phyloP scores from a whole-genome alignment of 2,329 filamentous ascomycete species.

The Penicillium sp. region DNA sequence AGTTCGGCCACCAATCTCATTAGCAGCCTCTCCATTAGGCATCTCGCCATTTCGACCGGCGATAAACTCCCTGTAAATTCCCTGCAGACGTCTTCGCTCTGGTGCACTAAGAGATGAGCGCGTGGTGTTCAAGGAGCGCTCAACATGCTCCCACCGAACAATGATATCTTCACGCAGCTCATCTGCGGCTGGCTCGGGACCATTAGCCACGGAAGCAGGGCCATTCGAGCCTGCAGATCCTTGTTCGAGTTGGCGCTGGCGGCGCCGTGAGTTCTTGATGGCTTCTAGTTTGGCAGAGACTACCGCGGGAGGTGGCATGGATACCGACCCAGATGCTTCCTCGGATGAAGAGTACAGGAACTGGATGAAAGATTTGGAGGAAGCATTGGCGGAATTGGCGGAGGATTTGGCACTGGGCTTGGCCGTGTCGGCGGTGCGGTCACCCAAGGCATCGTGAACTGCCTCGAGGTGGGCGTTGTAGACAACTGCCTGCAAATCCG shows the following conservation, averaged over 20 bases:
- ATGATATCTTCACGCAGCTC: conserved; percentile 66
- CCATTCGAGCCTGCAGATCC: conserved; percentile 20
- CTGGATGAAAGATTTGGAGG: conserved; percentile 64
- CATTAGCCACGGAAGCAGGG: conserved; percentile 18
- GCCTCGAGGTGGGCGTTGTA: conserved; percentile 97
- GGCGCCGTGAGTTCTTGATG: conserved; percentile 71
- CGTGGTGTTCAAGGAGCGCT: conserved; percentile 73
- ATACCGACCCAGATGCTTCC: conserved; percentile 56
- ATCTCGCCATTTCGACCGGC: conserved; percentile 92
- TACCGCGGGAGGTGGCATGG: conserved; percentile 73
- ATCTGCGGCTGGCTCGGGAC: conserved; percentile 30
- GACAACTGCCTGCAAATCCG: conserved; percentile 89
- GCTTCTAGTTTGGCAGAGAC: conserved; percentile 80
- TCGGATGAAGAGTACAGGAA: conserved; percentile 72
- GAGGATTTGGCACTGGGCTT: conserved; percentile 37
- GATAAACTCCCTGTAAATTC: conserved; percentile 91
- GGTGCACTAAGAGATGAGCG: conserved; percentile 78
- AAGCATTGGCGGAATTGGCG: conserved; percentile 34
- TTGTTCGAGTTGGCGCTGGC: conserved; percentile 57
- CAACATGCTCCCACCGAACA: conserved; percentile 81
- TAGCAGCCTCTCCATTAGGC: conserved; percentile 87
- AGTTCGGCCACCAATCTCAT: conserved; percentile 86
- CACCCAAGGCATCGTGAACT: conserved; percentile 85
- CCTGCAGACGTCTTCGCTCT: conserved; percentile 71
- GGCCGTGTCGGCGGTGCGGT: conserved; percentile 44